Evolutionary conservation across 2,329 filamentous ascomycete genomes (phyloP).

Genomic region (Pyrenophora teres): DNA sequence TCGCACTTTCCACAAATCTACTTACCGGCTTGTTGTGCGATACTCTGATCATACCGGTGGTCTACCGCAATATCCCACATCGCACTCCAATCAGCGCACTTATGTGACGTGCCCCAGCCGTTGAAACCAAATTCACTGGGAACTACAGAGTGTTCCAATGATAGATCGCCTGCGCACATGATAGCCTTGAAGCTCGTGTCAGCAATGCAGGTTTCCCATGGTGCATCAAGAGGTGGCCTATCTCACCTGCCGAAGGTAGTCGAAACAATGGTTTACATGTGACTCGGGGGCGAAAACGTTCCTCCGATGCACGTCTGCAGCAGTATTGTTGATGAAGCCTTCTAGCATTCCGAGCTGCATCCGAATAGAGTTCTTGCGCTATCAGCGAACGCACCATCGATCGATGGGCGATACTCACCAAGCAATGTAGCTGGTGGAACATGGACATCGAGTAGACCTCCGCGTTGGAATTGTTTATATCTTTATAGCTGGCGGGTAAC

Average conservation of each 20-base stretch:
- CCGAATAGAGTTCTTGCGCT: slow-evolving; percentile 4
- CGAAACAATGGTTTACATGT: slow-evolving; percentile 10
- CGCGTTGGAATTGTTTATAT: slow-evolving; percentile 1
- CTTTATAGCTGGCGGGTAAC: slow-evolving; percentile 8
- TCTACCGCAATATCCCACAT: slow-evolving; percentile 7
- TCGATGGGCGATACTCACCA: slow-evolving; percentile 1
- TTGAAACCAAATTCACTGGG: slow-evolving; percentile 7
- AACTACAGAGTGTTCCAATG: slow-evolving; percentile 7
- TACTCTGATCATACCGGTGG: neutral
- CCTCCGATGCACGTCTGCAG: neutral
- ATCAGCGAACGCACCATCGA: neutral
- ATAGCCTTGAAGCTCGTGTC: neutral
- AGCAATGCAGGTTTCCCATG: neutral
- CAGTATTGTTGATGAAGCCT: neutral
- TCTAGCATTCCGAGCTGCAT: slow-evolving; percentile 1
- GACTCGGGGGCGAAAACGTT: slow-evolving; percentile 1
- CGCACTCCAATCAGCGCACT: slow-evolving; percentile 5
- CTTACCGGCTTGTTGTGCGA: neutral
- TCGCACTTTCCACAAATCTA: neutral
- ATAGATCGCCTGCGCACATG: slow-evolving; percentile 9
- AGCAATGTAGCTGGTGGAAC: slow-evolving; percentile 11
- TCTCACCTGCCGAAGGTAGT: slow-evolving; percentile 9
- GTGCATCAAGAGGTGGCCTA: neutral
- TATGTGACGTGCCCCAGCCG: slow-evolving; percentile 8
- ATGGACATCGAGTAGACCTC: slow-evolving; percentile 13